Evolutionary conservation across 2,329 filamentous ascomycete genomes (phyloP), one percentile per base, ranked within the genome.

Genomic region (Microcyclospora pomicola): DNA sequence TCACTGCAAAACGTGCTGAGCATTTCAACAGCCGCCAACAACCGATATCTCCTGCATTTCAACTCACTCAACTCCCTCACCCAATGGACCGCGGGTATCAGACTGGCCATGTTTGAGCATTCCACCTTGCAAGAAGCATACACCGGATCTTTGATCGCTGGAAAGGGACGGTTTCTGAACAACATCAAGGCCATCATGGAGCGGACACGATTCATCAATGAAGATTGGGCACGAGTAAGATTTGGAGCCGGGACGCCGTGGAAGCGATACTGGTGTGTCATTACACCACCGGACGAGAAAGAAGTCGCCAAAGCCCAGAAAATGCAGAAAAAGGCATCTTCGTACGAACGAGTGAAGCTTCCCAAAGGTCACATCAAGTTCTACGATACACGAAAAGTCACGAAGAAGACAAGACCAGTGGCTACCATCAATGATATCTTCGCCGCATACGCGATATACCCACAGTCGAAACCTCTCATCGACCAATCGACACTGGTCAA

Each of bases 241-340:
- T 98, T 98, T 52, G 91, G 91, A 31, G 87, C 91, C 27, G 91
- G 91, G 34, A 93, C 91, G 9, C 87, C 88, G 0, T 98, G 91
- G 91, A 77, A 82, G 55, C 80, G 88, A 30, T 98, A 87, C 61
- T 98, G 88, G 87, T 95, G 87, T 59, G 87, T 96, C 38, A 82
- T 96, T 41, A 75, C 77, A 6, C 91, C 88, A 2, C 88, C 91
- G 0, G 83, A 93, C 53, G 87, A 96, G 64, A 98, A 96, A 64
- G 85, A 93, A 51, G 78, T 77, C 47, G 75, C 80, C 48, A 94
- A 85, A 58, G 66, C 80, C 38, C 82, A 88, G 55, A 96, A 94
- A 59, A 73, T 80, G 19, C 58, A 82, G 54, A 82, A 80, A 59
- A 94, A 92, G 63, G 77, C 78, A 46, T 87, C 81, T 5, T 74